Conservation (phyloP, 1,139 yeast species). For the Taphrina deformans region DNA sequence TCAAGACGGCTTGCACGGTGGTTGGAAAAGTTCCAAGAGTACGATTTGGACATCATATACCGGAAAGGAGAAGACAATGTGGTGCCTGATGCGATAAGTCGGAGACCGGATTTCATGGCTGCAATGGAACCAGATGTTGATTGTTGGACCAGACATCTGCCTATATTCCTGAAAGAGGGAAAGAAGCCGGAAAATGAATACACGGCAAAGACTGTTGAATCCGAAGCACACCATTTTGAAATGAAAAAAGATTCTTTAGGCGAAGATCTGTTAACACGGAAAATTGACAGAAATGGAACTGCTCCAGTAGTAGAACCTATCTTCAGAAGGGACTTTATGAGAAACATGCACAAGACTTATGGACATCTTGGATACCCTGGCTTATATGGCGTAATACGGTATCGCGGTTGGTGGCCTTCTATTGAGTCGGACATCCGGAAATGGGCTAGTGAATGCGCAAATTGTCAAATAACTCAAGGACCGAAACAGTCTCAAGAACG, state of each 20-base stretch:
- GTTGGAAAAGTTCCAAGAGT: neutral
- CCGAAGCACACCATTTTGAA: neutral
- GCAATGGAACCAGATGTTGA: neutral
- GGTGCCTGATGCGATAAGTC: neutral
- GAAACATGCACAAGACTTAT: neutral
- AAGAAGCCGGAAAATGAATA: neutral
- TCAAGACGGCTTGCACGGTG: constrained; percentile 12
- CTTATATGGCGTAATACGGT: neutral
- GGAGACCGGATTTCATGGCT: neutral
- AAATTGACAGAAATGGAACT: neutral
- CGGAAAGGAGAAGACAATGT: neutral
- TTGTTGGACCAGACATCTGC: neutral
- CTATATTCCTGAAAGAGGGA: neutral
- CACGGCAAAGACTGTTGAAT: neutral
- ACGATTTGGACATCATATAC: neutral
- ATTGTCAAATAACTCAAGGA: neutral
- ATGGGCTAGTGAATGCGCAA: neutral
- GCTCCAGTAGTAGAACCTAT: neutral
- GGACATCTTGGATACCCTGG: neutral
- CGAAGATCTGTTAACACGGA: neutral
- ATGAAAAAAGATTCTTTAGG: neutral
- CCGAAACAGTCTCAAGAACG: neutral
- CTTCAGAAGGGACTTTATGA: neutral
- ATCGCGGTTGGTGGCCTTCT: neutral
- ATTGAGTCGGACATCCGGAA: neutral